A percentile compares a stretch with the other conserved stretches of the same genome.
These are phyloP conservation scores for Yamadazyma spencermartinsiae DNA, from an alignment of 1,139 yeast genomes.

Conservation along the genomic window DNA sequence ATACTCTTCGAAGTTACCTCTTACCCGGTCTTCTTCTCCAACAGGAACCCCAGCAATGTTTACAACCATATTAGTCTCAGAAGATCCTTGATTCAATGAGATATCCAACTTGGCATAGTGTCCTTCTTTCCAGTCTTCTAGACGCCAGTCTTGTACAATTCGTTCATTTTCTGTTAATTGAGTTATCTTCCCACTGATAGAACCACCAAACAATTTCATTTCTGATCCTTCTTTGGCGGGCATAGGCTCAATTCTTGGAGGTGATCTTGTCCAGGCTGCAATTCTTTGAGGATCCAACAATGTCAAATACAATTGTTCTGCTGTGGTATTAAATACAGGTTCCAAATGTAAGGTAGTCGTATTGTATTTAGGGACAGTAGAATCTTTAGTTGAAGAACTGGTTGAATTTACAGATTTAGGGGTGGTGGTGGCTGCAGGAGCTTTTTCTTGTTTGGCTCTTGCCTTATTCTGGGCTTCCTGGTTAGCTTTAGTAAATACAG, in stretches of 20 bases:
- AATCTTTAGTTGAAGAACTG: slow-evolving; percentile 8
- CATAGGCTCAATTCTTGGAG: slow-evolving; percentile 54
- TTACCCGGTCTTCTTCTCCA: slow-evolving; percentile 93
- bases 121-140: slow-evolving; percentile 83
- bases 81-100: slow-evolving; percentile 68
- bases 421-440: slow-evolving; percentile 13
- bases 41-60: slow-evolving; percentile 89
- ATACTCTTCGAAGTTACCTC: slow-evolving; percentile 82
- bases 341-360: slow-evolving; percentile 78
- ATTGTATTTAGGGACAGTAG: slow-evolving; percentile 60
- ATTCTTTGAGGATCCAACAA: slow-evolving; percentile 75
- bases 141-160: slow-evolving; percentile 81
- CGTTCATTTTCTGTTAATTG: slow-evolving; percentile 57
- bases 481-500: slow-evolving; percentile 66
- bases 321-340: slow-evolving; percentile 82
- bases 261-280: slow-evolving; percentile 86
- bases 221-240: slow-evolving; percentile 61
- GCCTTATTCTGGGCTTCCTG: slow-evolving; percentile 36
- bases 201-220: slow-evolving; percentile 85
- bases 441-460: slow-evolving; percentile 22
- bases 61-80: slow-evolving; percentile 81
- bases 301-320: slow-evolving; percentile 78
- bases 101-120: slow-evolving; percentile 73
- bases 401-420: slow-evolving; percentile 13
- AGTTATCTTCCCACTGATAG: slow-evolving; percentile 68